Percentiles rank a stretch among this genome's conserved stretches.
Evolutionary conservation across 2,329 filamentous ascomycete genomes (phyloP).

Genomic region (Neofusicoccum kwambonambiense): DNA sequence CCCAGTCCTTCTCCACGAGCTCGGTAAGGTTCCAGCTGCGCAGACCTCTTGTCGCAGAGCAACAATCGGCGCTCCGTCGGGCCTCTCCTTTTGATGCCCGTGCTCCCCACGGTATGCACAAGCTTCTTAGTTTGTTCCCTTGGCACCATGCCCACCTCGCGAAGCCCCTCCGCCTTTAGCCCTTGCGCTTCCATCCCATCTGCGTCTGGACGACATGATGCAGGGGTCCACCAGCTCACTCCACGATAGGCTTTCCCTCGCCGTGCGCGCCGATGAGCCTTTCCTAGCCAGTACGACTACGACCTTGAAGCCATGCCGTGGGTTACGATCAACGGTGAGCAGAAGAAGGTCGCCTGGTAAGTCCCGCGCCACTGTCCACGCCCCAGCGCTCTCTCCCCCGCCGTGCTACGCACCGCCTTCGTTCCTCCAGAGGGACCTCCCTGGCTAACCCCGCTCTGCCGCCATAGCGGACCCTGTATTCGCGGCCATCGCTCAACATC

Average conservation of each 20-base stretch:
- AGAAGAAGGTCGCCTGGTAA: constrained; percentile 76
- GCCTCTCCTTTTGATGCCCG: constrained; percentile 9
- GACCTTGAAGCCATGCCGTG: constrained; percentile 39
- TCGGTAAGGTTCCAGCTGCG: not conserved
- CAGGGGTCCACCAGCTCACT: constrained; percentile 12
- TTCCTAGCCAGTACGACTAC: not conserved
- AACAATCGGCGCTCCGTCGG: not conserved
- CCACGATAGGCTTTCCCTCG: not conserved
- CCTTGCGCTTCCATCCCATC: not conserved
- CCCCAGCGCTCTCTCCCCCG: not conserved
- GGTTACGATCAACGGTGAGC: constrained; percentile 61
- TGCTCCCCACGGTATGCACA: constrained; percentile 9
- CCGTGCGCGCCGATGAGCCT: not conserved
- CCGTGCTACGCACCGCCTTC: not conserved
- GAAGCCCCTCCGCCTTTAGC: not conserved
- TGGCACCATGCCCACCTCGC: not conserved
- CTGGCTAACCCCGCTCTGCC: not conserved
- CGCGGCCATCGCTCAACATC: constrained; percentile 74
- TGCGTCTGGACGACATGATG: not conserved
- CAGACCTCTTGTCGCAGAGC: not conserved
- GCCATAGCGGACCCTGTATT: constrained; percentile 67
- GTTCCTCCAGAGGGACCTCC: constrained; percentile 16
- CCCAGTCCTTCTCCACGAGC: not conserved
- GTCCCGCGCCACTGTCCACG: constrained; percentile 29
- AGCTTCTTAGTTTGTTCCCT: constrained; percentile 8